phyloP scores from a whole-genome alignment of 768 basidiomycete species.

The Phlebiopsis gigantea region DNA sequence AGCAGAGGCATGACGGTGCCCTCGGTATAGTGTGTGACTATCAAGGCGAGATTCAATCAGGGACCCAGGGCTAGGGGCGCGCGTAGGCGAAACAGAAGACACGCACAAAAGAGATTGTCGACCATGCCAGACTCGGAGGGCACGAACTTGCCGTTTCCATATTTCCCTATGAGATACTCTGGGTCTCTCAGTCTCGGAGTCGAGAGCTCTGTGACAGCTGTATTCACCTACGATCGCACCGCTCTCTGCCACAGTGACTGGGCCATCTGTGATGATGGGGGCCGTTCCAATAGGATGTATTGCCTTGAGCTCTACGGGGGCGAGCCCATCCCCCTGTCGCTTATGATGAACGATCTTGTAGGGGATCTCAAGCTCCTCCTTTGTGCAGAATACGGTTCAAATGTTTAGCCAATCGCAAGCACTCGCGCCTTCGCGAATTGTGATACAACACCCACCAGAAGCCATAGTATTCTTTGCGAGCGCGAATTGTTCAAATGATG shows the following conservation, averaged over 20 bases:
- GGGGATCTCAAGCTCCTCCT: conserved; percentile 46
- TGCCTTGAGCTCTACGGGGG: conserved; percentile 27
- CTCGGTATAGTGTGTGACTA: conserved; percentile 30
- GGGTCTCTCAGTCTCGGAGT: neutral
- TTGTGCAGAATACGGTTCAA: neutral
- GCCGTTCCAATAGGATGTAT: conserved; percentile 32
- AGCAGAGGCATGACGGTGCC: conserved; percentile 31
- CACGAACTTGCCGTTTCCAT: conserved; percentile 23
- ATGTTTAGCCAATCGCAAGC: neutral
- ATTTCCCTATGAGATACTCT: conserved; percentile 33
- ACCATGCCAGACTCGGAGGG: conserved; percentile 22
- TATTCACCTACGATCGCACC: conserved; percentile 30
- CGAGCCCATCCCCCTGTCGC: conserved; percentile 19
- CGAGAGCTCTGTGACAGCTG: neutral
- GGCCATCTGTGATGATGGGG: conserved; percentile 34
- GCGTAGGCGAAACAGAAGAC: neutral
- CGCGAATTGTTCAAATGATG: conserved; percentile 45
- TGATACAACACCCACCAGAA: conserved; percentile 25
- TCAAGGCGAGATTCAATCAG: neutral
- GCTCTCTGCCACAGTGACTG: conserved; percentile 33
- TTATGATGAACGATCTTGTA: conserved; percentile 32
- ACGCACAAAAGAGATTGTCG: conserved; percentile 28
- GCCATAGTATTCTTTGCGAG: conserved; percentile 46
- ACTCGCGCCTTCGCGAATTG: neutral
- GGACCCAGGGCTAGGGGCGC: neutral